Conservation (phyloP, 139 green algal genomes). For the Coccomyxa sp. region DNA sequence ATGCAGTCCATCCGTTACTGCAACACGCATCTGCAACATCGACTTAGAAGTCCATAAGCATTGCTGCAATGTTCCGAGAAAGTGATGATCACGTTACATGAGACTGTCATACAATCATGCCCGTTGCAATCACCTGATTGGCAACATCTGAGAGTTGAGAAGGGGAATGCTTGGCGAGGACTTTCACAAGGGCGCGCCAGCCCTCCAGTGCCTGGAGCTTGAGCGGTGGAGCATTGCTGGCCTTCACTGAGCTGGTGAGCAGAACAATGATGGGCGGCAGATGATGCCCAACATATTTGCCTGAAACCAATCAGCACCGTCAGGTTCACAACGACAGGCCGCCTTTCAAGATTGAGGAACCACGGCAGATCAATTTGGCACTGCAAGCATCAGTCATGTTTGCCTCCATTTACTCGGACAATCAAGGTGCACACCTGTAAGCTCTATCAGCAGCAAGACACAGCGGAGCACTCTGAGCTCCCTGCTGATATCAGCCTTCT, state of each 20-base stretch:
- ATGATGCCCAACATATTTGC: slow-evolving; percentile 34
- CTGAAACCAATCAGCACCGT: slow-evolving; percentile 1
- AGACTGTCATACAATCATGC: too few relatives aligned
- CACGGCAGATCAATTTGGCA: too few relatives aligned
- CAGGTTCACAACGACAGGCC: background rate
- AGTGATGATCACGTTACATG: too few relatives aligned
- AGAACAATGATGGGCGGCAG: slow-evolving; percentile 53
- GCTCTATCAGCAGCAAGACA: slow-evolving; percentile 33
- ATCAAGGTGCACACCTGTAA: slow-evolving; percentile 14
- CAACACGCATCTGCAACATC: too few relatives aligned
- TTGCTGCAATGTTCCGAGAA: too few relatives aligned
- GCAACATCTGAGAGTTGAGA: slow-evolving; percentile 51
- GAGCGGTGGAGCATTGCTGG: slow-evolving; percentile 16
- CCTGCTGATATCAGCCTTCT: background rate
- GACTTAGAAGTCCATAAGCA: too few relatives aligned
- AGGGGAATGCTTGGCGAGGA: slow-evolving; percentile 37
- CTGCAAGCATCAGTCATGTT: too few relatives aligned
- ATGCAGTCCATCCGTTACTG: too few relatives aligned
- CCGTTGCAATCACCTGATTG: slow-evolving; percentile 33
- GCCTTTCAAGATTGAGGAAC: background rate
- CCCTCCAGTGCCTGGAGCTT: slow-evolving; percentile 49
- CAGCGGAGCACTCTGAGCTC: slow-evolving; percentile 30
- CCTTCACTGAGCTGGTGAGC: slow-evolving; percentile 25
- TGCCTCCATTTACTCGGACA: too few relatives aligned
- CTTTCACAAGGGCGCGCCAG: slow-evolving; percentile 37